Evolutionary conservation across 495 filamentous ascomycete genomes (phyloP), one percentile per base, ranked within the genome.

Genomic region (Trichoderma erinaceum): DNA sequence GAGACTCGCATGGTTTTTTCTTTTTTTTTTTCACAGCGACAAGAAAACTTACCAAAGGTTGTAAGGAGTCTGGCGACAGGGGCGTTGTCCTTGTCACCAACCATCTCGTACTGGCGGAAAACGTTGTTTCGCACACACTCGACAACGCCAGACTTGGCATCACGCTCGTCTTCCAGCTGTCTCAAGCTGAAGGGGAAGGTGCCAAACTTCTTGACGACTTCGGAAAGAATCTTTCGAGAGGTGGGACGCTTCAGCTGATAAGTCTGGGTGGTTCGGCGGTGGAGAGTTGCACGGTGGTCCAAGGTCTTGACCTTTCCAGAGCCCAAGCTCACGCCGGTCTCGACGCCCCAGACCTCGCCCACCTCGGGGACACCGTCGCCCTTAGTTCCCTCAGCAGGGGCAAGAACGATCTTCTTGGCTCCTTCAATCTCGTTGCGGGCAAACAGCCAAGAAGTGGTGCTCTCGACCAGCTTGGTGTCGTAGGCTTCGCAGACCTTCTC

Each of bases 111-210:
- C 76, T 93, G 91, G 74, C 95, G 87, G 75, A 99, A 81, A 48
- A 98, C 92, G 75, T 92, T 91, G 69, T 86, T 85, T 68, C 95
- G 90, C 66, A 97, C 93, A 79, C 93, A 97, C 81, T 98, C 95
- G 61, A 97, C 87, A 67, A 97, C 90, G 72, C 95, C 95, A 68
- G 96, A 89, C 86, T 99, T 99, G 69, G 92, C 96, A 69, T 92
- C 89, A 73, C 93, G 87, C 85, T 98, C 96, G 74, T 98, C 96
- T 64, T 97, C 93, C 64, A 99, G 87, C 82, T 99, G 95, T 76
- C 95, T 86, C 81, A 99, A 83, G 78, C 92, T 95, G 87, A 99
- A 99, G 70, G 95, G 96, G 85, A 99, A 99, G 63, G 87, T 90
- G 70, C 93, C 93, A 78, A 98, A 98, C 81, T 94, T 98, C 87